Evolutionary conservation across 768 basidiomycete genomes (phyloP).

Genomic region (Auriculariales sp.): DNA sequence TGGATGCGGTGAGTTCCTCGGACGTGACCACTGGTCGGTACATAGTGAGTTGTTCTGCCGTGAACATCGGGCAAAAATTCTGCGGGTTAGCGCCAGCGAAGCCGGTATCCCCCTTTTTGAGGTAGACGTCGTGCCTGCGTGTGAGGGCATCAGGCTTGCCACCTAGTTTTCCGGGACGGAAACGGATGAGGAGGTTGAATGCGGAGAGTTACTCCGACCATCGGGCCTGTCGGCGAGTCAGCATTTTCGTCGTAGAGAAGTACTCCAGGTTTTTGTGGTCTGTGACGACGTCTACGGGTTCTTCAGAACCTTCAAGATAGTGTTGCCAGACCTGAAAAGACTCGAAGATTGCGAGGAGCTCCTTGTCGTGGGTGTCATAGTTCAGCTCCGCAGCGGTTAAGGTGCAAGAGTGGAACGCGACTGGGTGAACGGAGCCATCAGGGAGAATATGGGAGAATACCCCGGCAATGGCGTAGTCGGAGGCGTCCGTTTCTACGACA

Average conservation of each 20-base stretch:
- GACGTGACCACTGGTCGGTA: too few relatives aligned
- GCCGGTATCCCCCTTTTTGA: slow-evolving; percentile 13
- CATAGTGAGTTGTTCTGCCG: slow-evolving; percentile 11
- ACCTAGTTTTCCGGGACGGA: slow-evolving; percentile 13
- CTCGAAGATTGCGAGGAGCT: slow-evolving; percentile 31
- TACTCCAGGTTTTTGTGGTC: slow-evolving; percentile 30
- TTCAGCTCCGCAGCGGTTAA: slow-evolving; percentile 23
- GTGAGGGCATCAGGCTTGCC: slow-evolving; percentile 13
- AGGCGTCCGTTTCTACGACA: slow-evolving; percentile 15
- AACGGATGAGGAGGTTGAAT: slow-evolving; percentile 20
- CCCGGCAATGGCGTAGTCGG: slow-evolving; percentile 15
- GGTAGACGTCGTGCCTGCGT: slow-evolving; percentile 11
- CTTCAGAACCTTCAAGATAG: slow-evolving; percentile 16
- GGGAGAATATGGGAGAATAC: slow-evolving; percentile 8
- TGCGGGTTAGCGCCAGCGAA: slow-evolving; percentile 12
- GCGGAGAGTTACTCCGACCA: slow-evolving; percentile 23
- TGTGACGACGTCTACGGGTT: slow-evolving; percentile 15
- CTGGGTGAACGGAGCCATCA: slow-evolving; percentile 17
- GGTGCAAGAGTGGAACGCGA: slow-evolving; percentile 23
- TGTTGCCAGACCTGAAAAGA: slow-evolving; percentile 17
- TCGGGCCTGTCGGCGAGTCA: slow-evolving; percentile 20
- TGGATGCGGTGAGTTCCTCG: slow-evolving; percentile 7
- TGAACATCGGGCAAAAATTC: slow-evolving; percentile 12
- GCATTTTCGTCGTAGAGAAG: slow-evolving; percentile 22
- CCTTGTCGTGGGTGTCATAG: slow-evolving; percentile 38